These are phyloP conservation scores for Ciborinia camelliae DNA, from an alignment of 2,329 filamentous ascomycete species.

Conservation along the genomic window DNA sequence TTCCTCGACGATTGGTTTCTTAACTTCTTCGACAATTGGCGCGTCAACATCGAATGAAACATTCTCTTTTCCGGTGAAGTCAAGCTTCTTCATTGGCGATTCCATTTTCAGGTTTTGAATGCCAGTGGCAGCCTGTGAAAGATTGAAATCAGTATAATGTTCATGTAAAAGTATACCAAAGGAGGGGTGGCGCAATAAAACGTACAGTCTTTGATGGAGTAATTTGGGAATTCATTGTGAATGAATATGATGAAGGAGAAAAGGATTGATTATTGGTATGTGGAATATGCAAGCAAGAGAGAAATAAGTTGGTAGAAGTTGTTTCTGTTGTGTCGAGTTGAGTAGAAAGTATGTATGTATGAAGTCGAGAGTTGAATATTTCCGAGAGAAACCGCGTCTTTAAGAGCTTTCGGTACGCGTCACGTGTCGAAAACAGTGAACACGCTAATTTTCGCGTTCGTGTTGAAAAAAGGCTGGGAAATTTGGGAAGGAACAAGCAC, in stretches of 20 bases:
- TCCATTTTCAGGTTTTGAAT: constrained; percentile 91
- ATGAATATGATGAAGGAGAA: constrained; percentile 22
- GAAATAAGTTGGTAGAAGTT: constrained; percentile 22
- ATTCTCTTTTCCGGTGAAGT: constrained; percentile 87
- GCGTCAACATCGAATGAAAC: constrained; percentile 49
- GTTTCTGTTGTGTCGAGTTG: not conserved
- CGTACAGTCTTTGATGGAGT: constrained; percentile 71
- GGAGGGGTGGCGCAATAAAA: constrained; percentile 30
- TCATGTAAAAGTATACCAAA: constrained; percentile 19
- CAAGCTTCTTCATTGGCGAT: constrained; percentile 85
- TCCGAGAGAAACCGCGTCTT: constrained; percentile 11
- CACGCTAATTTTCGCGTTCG: constrained; percentile 19
- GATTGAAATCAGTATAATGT: constrained; percentile 34
- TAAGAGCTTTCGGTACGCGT: constrained; percentile 13
- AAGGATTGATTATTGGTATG: constrained; percentile 17
- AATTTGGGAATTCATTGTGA: constrained; percentile 68
- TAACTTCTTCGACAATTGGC: constrained; percentile 52
- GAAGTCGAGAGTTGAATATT: constrained; percentile 10
- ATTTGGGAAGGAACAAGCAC: not conserved
- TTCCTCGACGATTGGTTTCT: constrained; percentile 53
- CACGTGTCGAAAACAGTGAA: constrained; percentile 12
- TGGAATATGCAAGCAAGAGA: constrained; percentile 25
- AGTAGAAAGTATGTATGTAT: constrained; percentile 3
- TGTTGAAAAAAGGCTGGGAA: constrained; percentile 20
- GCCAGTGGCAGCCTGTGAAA: constrained; percentile 71